A percentile compares a stretch with the other conserved stretches of the same genome.
Evolutionary conservation across 2,329 filamentous ascomycete genomes (phyloP).

Genomic region (Drechslerella stenobrocha): DNA sequence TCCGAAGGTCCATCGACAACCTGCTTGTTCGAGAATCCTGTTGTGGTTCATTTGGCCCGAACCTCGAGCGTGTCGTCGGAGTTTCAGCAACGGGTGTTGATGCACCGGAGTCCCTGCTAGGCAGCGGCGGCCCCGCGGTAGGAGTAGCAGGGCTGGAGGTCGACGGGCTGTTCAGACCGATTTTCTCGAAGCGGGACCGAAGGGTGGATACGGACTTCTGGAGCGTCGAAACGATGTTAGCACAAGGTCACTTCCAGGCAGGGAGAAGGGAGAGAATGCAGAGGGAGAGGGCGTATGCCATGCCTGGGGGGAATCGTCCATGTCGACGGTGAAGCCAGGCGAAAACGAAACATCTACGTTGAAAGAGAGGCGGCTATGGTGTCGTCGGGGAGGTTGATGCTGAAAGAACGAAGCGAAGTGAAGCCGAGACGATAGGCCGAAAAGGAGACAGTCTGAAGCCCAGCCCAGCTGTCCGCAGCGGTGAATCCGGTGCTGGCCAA

Average conservation of each 20-base stretch:
- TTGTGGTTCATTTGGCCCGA: conserved; percentile 48
- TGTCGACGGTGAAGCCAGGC: conserved; percentile 11
- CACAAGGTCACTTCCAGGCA: background rate
- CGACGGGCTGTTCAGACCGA: conserved; percentile 58
- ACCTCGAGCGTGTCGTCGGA: conserved; percentile 51
- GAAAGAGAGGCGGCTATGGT: background rate
- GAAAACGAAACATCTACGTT: conserved; percentile 34
- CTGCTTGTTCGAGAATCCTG: conserved; percentile 51
- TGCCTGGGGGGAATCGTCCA: conserved; percentile 48
- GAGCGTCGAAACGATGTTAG: background rate
- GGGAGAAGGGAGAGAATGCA: background rate
- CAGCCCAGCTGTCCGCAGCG: conserved; percentile 4
- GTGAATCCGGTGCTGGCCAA: background rate
- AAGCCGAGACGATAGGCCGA: background rate
- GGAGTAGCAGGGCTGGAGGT: conserved; percentile 51
- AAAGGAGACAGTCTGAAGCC: background rate
- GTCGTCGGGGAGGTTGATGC: background rate
- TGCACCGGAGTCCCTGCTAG: conserved; percentile 54
- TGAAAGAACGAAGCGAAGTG: background rate
- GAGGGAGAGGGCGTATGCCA: background rate
- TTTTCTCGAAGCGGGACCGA: conserved; percentile 78
- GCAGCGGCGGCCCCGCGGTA: conserved; percentile 15
- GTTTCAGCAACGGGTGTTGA: conserved; percentile 56
- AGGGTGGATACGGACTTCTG: conserved; percentile 76
- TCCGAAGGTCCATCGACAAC: conserved; percentile 47